These are phyloP conservation scores for Fusarium sterilihyphosum DNA, from an alignment of 2,329 filamentous ascomycete species.

Conservation along the genomic window DNA sequence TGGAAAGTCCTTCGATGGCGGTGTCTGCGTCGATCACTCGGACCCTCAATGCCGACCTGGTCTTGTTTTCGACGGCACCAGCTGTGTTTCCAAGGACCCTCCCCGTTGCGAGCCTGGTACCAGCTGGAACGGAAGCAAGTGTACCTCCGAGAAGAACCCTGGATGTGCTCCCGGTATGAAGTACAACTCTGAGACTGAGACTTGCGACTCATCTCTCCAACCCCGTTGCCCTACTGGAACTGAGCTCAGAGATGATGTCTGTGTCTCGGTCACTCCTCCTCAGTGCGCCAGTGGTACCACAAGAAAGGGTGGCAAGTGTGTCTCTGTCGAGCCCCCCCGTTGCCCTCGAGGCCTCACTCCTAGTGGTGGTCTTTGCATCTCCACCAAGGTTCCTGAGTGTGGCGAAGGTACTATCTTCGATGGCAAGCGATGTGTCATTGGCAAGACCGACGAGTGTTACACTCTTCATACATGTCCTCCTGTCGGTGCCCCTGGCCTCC, in stretches of 20 bases:
- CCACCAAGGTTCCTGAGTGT: not conserved
- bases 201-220: not conserved
- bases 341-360: constrained; percentile 5
- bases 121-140: constrained; percentile 7
- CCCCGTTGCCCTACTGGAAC: constrained; percentile 3
- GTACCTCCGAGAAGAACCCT: not conserved
- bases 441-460: constrained; percentile 8
- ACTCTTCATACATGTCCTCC: constrained; percentile 10
- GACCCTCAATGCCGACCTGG: not conserved
- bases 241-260: constrained; percentile 8
- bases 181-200: constrained; percentile 7
- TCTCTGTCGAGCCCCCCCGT: not conserved
- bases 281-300: not conserved
- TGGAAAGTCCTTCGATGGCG: not conserved
- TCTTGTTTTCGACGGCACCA: constrained; percentile 9
- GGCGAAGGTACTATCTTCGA: constrained; percentile 17
- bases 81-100: not conserved
- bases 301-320: constrained; percentile 6
- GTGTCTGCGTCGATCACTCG: not conserved
- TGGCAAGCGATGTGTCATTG: constrained; percentile 15
- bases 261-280: not conserved
- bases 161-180: not conserved
- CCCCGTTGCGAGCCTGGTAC: not conserved
- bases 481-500: not conserved
- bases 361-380: constrained; percentile 1